Evolutionary conservation across 306 rosid species (phyloP).

Genomic region (Vicia villosa): DNA sequence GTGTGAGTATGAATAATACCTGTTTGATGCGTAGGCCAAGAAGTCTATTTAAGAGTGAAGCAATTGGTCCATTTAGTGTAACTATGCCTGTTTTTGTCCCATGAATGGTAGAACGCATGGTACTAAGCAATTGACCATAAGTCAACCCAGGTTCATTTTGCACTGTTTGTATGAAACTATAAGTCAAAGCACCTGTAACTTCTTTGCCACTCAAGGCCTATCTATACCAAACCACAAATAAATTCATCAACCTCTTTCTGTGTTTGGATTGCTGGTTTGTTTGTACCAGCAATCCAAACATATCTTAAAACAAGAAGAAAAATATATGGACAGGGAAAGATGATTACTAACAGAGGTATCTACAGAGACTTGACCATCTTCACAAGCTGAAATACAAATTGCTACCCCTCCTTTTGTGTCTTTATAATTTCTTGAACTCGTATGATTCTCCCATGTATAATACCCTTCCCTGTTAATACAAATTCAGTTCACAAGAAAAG

Average conservation of each 20-base stretch:
- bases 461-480: constrained; percentile 33
- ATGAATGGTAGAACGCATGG: constrained; percentile 51
- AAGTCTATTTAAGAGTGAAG: constrained; percentile 3
- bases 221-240: background rate
- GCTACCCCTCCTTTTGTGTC: constrained; percentile 56
- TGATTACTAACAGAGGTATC: constrained; percentile 47
- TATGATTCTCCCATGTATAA: constrained; percentile 47
- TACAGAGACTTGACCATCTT: constrained; percentile 41
- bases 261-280: background rate
- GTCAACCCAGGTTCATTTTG: constrained; percentile 51
- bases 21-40: constrained; percentile 22
- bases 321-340: background rate
- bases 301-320: background rate
- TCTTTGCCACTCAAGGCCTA: constrained; percentile 49
- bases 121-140: constrained; percentile 51
- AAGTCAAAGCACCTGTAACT: constrained; percentile 55
- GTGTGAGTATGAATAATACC: background rate
- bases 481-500: background rate
- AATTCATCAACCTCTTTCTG: constrained; percentile 31
- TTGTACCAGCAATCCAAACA: background rate
- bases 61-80: constrained; percentile 35
- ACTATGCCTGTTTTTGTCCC: constrained; percentile 45
- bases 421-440: constrained; percentile 33
- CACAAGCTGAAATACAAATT: constrained; percentile 55
- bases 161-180: constrained; percentile 58